phyloP scores from a whole-genome alignment of 2,329 filamentous ascomycete genomes.

The Ophiobolus disseminans region DNA sequence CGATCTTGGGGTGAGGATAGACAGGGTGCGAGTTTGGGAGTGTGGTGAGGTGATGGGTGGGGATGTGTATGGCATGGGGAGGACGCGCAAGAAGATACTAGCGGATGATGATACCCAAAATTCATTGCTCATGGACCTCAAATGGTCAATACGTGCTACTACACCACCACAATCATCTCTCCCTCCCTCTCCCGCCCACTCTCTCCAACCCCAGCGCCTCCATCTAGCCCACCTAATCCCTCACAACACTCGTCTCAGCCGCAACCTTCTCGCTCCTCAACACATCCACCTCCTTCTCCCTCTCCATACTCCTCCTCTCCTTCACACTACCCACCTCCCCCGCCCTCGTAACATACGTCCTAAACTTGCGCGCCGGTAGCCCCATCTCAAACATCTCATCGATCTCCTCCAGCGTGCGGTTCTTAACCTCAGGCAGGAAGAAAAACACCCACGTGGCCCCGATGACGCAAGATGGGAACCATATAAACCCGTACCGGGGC shows the following conservation, averaged over 20 bases:
- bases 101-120: too few species aligned
- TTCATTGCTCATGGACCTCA: too few species aligned
- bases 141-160: too few species aligned
- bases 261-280: conserved; percentile 36
- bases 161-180: neutral
- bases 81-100: too few species aligned
- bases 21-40: too few species aligned
- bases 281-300: conserved; percentile 33
- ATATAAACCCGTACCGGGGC: conserved; percentile 65
- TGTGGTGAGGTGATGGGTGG: too few species aligned
- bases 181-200: neutral
- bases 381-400: conserved; percentile 60
- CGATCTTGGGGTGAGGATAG: too few species aligned
- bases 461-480: conserved; percentile 52
- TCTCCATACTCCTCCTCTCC: conserved; percentile 31
- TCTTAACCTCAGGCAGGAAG: conserved; percentile 63
- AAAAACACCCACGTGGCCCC: conserved; percentile 48
- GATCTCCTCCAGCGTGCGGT: conserved; percentile 61
- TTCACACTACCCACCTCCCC: conserved; percentile 23
- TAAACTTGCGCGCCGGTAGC: conserved; percentile 54
- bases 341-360: conserved; percentile 47
- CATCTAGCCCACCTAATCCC: conserved; percentile 19
- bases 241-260: conserved; percentile 31
- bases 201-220: neutral
- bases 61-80: too few species aligned